Evolutionary conservation across 2,329 filamentous ascomycete genomes (phyloP).

Genomic region (Akanthomyces muscarius): DNA sequence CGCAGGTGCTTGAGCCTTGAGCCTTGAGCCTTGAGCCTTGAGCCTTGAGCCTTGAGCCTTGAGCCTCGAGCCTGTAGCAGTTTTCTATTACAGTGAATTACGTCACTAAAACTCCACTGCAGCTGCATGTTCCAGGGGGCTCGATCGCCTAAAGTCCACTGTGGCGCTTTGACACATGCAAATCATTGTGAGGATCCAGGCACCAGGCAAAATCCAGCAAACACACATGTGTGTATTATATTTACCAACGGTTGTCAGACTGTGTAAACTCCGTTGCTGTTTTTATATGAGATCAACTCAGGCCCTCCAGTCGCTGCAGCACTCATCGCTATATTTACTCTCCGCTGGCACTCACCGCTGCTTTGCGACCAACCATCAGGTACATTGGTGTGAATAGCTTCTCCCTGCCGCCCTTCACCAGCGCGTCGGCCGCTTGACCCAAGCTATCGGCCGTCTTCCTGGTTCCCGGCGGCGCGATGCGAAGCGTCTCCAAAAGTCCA

Average conservation of each 20-base stretch:
- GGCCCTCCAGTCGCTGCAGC: too few relatives aligned
- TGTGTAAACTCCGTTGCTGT: too few relatives aligned
- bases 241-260: too few relatives aligned
- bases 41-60: too few relatives aligned
- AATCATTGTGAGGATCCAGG: too few relatives aligned
- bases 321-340: too few relatives aligned
- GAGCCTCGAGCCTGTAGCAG: background rate
- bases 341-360: constrained; percentile 29
- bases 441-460: constrained; percentile 94
- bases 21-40: background rate
- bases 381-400: constrained; percentile 99
- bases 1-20: background rate
- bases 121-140: background rate
- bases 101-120: background rate
- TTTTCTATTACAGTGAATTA: background rate
- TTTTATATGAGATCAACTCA: too few relatives aligned
- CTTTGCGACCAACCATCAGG: constrained; percentile 90
- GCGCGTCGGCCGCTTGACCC: constrained; percentile 73
- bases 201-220: too few relatives aligned
- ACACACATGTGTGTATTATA: too few relatives aligned
- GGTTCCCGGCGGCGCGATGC: constrained; percentile 74
- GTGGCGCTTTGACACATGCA: background rate
- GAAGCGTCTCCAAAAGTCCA: constrained; percentile 68
- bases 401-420: constrained; percentile 81
- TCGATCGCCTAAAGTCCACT: constrained; percentile 1